Evolutionary conservation across 371 early-diverging fungal genomes (phyloP), one percentile per base, ranked within the genome.

Genomic region (Entomophthora muscae): DNA sequence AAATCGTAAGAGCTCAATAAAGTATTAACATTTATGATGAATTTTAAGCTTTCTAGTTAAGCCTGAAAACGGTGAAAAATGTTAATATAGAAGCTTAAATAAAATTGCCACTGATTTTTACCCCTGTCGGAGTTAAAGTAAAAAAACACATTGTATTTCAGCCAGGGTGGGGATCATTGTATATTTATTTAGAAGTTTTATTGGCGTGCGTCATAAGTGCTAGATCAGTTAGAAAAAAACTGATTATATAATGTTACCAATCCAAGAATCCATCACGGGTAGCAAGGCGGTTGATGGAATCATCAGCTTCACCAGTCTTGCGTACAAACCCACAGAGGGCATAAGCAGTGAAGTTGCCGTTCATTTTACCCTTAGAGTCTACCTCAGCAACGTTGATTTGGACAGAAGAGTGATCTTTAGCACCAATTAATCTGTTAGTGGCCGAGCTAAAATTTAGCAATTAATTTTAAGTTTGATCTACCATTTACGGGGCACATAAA

Each of bases 371-470:
- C 65, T 78, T 79, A 67, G 84, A 88, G 72, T 95, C 90, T 68
- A 98, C 95, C 67, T 93, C 90, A 65, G 80, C 93, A 70, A 98
- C 76, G 90, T 91, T 95, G 84, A 98, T 84, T 81, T 96, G 98
- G 76, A 98, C 90, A 55, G 95, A 86, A 63, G 96, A 90, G 84
- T 98, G 98, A 83, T 98, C 98, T 86, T 96, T 91, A 77, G 93
- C 82, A 66, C 77, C 76, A 70, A 92, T 90, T 54, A 92, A 79
- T 64, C 91, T 85, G 78, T 84, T 84, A 69, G 91, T 91, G 74
- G 90, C 91, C 60, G 89, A 88, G 86, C 89, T 83, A 65, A 52
- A 52, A 13, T 29, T 27, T 63, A 28, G 24, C 42, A 32, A 32
- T 23, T 32, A 61, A 32, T 12, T 3, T 27, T 26, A 28, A 42